Evolutionary conservation across 2,329 filamentous ascomycete genomes (phyloP).

Genomic region (Nannizzia gypsea): DNA sequence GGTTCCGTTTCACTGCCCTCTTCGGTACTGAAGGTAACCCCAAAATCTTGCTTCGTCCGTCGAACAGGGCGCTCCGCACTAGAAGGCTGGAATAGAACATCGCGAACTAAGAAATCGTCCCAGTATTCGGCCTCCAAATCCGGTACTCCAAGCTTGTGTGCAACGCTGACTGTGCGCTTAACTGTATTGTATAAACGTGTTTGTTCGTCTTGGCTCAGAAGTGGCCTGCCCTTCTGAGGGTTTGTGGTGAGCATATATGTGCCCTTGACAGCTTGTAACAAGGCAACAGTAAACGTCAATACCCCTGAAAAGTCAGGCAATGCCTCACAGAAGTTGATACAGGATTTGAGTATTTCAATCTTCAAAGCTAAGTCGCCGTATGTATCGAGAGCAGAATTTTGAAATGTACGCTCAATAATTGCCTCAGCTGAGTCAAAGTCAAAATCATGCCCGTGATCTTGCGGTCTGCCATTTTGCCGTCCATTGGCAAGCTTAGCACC

Average conservation of each 20-base stretch:
- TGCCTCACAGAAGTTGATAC: slow-evolving; percentile 87
- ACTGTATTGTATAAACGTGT: slow-evolving; percentile 74
- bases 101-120: slow-evolving; percentile 87
- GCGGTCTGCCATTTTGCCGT: slow-evolving; percentile 10
- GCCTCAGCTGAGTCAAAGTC: slow-evolving; percentile 28
- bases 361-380: slow-evolving; percentile 76
- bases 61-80: slow-evolving; percentile 52
- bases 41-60: slow-evolving; percentile 45
- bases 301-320: slow-evolving; percentile 84
- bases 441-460: slow-evolving; percentile 12
- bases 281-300: slow-evolving; percentile 71
- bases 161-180: slow-evolving; percentile 66
- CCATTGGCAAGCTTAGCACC: slow-evolving; percentile 19
- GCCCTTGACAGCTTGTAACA: slow-evolving; percentile 65
- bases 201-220: slow-evolving; percentile 71
- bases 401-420: slow-evolving; percentile 36
- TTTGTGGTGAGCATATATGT: slow-evolving; percentile 60
- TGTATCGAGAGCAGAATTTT: slow-evolving; percentile 34
- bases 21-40: slow-evolving; percentile 29
- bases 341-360: slow-evolving; percentile 74
- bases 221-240: slow-evolving; percentile 56
- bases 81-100: slow-evolving; percentile 56
- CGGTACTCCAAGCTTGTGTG: slow-evolving; percentile 58
- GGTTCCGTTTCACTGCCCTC: slow-evolving; percentile 49
- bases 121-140: slow-evolving; percentile 75